These are phyloP conservation scores for Quercus rubra DNA, from an alignment of 306 rosid species.

Conservation along the genomic window DNA sequence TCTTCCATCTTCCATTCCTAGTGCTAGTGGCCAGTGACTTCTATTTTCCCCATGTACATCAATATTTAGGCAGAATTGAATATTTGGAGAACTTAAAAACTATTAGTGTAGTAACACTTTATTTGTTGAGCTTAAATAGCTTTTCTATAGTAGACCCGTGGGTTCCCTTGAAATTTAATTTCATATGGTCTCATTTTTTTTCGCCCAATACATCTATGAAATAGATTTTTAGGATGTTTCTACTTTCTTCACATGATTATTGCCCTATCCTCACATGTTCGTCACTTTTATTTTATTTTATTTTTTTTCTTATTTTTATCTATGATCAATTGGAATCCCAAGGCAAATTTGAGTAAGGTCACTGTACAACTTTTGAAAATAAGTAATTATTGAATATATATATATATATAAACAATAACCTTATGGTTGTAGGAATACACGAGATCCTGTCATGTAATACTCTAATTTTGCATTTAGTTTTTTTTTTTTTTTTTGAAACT, in stretches of 20 bases:
- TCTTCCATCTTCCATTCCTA: slow-evolving; percentile 26
- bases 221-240: background rate
- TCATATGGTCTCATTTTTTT: background rate
- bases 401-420: too few species aligned
- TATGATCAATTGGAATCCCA: background rate
- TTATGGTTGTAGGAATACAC: fast-evolving
- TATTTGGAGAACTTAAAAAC: background rate
- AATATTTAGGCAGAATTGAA: slow-evolving; percentile 25
- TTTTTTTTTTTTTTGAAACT: too few species aligned
- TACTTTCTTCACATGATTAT: background rate
- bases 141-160: background rate
- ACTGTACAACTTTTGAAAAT: background rate
- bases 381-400: too few species aligned
- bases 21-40: slow-evolving; percentile 15
- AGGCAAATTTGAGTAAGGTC: background rate
- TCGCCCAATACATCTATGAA: background rate
- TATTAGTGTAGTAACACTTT: background rate
- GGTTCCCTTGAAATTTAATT: background rate
- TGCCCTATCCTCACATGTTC: background rate
- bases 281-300: background rate
- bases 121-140: background rate
- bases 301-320: background rate
- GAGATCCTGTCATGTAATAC: fast-evolving
- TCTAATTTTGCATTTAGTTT: too few species aligned
- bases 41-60: slow-evolving; percentile 33